A percentile compares a stretch with the other conserved stretches of the same genome.
phyloP scores from a whole-genome alignment of 2,329 filamentous ascomycete genomes.

The Xylariomycetidae sp. region DNA sequence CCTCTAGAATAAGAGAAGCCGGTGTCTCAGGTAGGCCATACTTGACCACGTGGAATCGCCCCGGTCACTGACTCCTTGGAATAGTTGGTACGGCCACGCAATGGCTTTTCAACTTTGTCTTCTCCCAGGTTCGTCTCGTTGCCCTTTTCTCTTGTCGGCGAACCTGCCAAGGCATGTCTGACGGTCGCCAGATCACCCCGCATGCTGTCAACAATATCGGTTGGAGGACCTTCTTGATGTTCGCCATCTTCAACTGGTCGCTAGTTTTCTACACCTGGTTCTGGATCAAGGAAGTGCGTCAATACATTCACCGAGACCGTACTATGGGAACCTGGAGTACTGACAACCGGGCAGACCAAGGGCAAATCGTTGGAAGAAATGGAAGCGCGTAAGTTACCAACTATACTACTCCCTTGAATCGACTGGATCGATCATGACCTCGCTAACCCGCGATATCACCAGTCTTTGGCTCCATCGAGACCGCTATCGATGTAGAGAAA shows the following conservation, averaged over 20 bases:
- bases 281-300: conserved; percentile 31
- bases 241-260: conserved; percentile 40
- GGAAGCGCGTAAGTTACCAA: conserved; percentile 17
- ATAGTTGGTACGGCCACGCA: conserved; percentile 40
- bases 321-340: conserved; percentile 1
- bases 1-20: conserved; percentile 41
- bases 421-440: not conserved
- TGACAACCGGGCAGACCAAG: conserved; percentile 24
- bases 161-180: not conserved
- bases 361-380: conserved; percentile 39
- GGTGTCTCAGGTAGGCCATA: conserved; percentile 32
- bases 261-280: conserved; percentile 37
- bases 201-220: conserved; percentile 39
- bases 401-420: too few relatives aligned
- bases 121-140: conserved; percentile 41
- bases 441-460: not conserved
- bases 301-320: not conserved
- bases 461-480: conserved; percentile 7
- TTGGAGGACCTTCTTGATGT: conserved; percentile 45
- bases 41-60: not conserved
- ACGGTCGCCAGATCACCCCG: conserved; percentile 35
- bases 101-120: conserved; percentile 47
- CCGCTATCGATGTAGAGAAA: conserved; percentile 14
- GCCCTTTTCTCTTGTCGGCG: conserved; percentile 25
- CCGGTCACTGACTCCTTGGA: conserved; percentile 2